These are phyloP conservation scores for Termitomyces sp. DNA, from an alignment of 768 basidiomycete species.

Conservation along the genomic window DNA sequence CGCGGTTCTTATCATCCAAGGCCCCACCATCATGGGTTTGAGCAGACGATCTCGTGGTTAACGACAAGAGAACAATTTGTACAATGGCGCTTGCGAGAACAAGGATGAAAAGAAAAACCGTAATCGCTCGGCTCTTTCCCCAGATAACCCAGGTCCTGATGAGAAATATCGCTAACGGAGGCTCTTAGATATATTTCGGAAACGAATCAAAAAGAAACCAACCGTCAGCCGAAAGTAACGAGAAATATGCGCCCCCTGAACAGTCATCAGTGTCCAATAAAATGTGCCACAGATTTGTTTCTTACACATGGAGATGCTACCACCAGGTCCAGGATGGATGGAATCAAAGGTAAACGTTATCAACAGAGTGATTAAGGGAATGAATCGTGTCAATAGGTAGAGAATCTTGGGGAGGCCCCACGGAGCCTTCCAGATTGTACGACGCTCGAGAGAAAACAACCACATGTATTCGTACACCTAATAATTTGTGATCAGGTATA, in stretches of 20 bases:
- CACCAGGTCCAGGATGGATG: neutral
- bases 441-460: neutral
- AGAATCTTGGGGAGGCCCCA: neutral
- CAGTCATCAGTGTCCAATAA: neutral
- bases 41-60: neutral
- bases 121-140: neutral
- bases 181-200: neutral
- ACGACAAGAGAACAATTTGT: neutral
- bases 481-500: neutral
- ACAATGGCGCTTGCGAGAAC: neutral
- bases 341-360: neutral
- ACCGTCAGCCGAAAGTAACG: neutral
- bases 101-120: neutral
- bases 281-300: neutral
- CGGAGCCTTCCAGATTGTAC: neutral
- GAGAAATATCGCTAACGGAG: neutral
- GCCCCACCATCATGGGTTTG: neutral
- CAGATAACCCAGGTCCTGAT: neutral
- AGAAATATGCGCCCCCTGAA: neutral
- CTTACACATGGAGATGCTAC: neutral
- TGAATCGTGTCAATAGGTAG: neutral
- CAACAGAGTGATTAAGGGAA: neutral
- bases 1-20: neutral
- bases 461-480: neutral
- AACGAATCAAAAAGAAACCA: neutral